Conservation (phyloP, 2,329 filamentous ascomycete species). For the Talaromyces atroroseus region DNA sequence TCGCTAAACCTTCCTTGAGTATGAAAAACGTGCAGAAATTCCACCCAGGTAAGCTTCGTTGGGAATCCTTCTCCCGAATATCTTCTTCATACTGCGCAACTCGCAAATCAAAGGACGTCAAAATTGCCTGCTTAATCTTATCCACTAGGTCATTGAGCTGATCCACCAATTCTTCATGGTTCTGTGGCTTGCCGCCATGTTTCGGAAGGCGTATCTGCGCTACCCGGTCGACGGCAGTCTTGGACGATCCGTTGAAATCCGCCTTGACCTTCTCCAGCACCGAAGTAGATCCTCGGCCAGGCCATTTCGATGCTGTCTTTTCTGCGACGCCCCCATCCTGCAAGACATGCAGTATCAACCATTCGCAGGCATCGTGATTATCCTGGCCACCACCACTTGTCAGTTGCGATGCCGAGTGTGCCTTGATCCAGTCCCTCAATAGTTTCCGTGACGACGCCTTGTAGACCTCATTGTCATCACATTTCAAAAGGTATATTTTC, state of each 20-base stretch:
- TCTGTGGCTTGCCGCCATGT: constrained; percentile 41
- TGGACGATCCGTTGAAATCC: constrained; percentile 79
- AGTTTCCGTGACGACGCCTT: constrained; percentile 72
- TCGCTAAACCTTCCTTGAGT: constrained; percentile 86
- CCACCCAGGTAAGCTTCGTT: constrained; percentile 85
- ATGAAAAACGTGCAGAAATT: constrained; percentile 99
- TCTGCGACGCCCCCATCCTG: constrained; percentile 68
- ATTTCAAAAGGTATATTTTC: constrained; percentile 81
- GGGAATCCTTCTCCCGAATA: constrained; percentile 86
- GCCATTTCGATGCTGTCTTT: constrained; percentile 67
- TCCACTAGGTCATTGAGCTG: constrained; percentile 79
- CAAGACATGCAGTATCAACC: constrained; percentile 89
- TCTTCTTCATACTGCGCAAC: constrained; percentile 96
- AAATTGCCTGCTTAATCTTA: constrained; percentile 81
- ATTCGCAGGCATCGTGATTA: constrained; percentile 94
- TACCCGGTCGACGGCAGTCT: constrained; percentile 68
- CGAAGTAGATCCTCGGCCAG: constrained; percentile 69
- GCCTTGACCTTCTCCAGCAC: constrained; percentile 83
- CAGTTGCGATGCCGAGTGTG: constrained; percentile 58
- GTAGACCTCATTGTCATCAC: constrained; percentile 94
- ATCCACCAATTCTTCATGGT: constrained; percentile 71
- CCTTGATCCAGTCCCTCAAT: constrained; percentile 86
- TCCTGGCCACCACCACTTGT: constrained; percentile 61
- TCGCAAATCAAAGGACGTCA: constrained; percentile 82
- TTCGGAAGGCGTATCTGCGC: constrained; percentile 71